These are phyloP conservation scores for Trametes maxima DNA, from an alignment of 768 basidiomycete genomes.

Conservation along the genomic window DNA sequence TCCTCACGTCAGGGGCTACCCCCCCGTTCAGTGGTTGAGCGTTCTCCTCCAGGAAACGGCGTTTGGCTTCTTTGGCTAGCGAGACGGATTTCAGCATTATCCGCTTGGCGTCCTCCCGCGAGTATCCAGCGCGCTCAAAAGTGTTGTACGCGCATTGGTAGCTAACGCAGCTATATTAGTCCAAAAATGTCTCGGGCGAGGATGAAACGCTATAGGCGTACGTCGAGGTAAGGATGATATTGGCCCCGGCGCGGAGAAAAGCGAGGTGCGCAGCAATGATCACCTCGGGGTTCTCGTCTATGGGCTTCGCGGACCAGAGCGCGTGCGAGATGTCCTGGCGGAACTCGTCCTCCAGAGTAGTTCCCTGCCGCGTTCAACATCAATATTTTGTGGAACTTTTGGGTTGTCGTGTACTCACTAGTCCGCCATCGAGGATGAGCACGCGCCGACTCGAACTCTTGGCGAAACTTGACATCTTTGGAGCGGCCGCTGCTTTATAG, in stretches of 20 bases:
- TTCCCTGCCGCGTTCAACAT: slow-evolving; percentile 47
- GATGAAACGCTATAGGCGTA: slow-evolving; percentile 32
- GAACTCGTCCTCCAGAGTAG: slow-evolving; percentile 57
- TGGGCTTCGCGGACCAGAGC: slow-evolving; percentile 73
- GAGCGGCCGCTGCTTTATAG: neutral
- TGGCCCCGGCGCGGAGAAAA: slow-evolving; percentile 67
- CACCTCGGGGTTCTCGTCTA: slow-evolving; percentile 52
- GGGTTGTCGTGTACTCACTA: slow-evolving; percentile 14
- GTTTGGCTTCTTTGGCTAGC: slow-evolving; percentile 52
- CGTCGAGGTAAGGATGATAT: slow-evolving; percentile 72
- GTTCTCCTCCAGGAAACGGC: slow-evolving; percentile 33
- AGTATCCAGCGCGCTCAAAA: slow-evolving; percentile 54
- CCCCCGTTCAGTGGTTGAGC: slow-evolving; percentile 1
- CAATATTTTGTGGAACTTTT: neutral
- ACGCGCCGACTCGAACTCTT: neutral
- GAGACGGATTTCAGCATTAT: slow-evolving; percentile 57
- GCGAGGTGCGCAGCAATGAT: slow-evolving; percentile 61
- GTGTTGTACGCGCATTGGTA: slow-evolving; percentile 67
- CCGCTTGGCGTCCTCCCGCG: slow-evolving; percentile 41
- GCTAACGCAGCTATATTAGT: slow-evolving; percentile 35
- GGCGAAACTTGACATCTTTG: neutral
- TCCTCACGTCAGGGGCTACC: slow-evolving; percentile 34
- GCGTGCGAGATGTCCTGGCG: slow-evolving; percentile 52
- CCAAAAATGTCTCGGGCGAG: too few species aligned
- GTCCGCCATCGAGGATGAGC: slow-evolving; percentile 23